Evolutionary conservation across 2,329 filamentous ascomycete species (phyloP).

Genomic region (Aspergillus eucalypticola): DNA sequence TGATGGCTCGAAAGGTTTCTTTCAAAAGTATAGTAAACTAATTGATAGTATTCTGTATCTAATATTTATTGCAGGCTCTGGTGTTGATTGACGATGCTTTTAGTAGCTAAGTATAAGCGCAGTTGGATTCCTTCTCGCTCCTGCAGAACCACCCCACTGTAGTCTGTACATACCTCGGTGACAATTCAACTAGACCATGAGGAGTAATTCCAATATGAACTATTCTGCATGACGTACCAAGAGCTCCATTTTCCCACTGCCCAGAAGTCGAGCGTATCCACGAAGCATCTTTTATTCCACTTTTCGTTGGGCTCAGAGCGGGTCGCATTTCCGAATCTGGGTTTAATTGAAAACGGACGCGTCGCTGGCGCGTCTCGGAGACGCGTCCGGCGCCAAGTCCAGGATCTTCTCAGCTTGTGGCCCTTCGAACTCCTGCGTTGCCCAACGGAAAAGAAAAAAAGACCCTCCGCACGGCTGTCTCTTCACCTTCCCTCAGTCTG

Average conservation of each 20-base stretch:
- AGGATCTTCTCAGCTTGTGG: constrained; percentile 15
- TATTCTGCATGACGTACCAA: background rate
- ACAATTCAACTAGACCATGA: too few species aligned
- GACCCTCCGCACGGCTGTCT: constrained; percentile 14
- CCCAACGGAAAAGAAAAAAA: constrained; percentile 16
- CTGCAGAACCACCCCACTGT: too few species aligned
- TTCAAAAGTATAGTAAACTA: background rate
- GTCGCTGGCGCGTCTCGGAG: constrained; percentile 12
- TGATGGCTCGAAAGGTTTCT: background rate
- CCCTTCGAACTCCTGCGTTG: constrained; percentile 17
- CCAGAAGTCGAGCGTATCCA: background rate
- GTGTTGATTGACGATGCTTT: too few species aligned
- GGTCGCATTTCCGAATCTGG: constrained; percentile 26
- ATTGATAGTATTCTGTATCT: background rate
- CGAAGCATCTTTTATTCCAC: background rate
- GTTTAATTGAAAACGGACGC: constrained; percentile 38
- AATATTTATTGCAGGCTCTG: background rate
- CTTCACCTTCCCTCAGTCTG: constrained; percentile 12
- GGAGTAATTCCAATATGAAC: background rate
- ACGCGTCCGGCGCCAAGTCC: constrained; percentile 22
- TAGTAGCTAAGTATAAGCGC: too few species aligned
- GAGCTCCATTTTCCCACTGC: background rate
- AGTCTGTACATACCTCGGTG: too few species aligned
- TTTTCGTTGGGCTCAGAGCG: background rate
- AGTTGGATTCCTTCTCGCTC: too few species aligned